These are phyloP conservation scores for Stylosanthes scabra DNA, from an alignment of 331 rosid species.

Conservation along the genomic window DNA sequence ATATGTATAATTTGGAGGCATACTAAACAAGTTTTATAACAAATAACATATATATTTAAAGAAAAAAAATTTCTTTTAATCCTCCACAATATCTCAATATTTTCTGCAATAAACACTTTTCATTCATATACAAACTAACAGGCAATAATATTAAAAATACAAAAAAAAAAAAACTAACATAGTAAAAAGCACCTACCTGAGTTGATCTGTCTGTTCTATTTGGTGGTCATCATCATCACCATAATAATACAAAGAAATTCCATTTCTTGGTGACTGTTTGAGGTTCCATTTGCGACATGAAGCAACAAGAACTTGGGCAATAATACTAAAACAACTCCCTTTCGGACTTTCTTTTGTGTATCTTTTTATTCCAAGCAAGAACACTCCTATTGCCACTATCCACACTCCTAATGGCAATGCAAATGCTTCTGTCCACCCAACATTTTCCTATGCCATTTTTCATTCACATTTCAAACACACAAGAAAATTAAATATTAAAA, in stretches of 20 bases:
- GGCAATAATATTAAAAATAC: not conserved
- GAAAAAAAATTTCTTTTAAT: too few species aligned
- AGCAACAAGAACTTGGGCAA: constrained; percentile 55
- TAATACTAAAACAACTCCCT: constrained; percentile 49
- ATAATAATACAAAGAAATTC: not conserved
- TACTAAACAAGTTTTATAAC: too few species aligned
- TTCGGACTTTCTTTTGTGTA: constrained; percentile 38
- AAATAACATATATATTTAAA: too few species aligned
- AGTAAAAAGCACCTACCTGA: constrained; percentile 28
- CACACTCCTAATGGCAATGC: constrained; percentile 40
- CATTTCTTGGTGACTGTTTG: not conserved
- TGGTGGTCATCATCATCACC: not conserved
- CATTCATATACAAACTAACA: too few species aligned
- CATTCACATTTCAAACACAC: too few species aligned
- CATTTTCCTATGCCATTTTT: constrained; percentile 37
- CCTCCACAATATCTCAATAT: too few species aligned
- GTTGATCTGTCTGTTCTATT: constrained; percentile 25
- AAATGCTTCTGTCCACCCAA: constrained; percentile 48
- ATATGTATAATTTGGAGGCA: too few species aligned
- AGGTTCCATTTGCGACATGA: constrained; percentile 39
- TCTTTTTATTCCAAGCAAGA: constrained; percentile 41
- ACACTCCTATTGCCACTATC: constrained; percentile 38
- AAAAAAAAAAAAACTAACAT: not conserved
- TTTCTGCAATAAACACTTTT: too few species aligned
- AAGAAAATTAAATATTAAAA: too few species aligned